phyloP scores from a whole-genome alignment of 148 eudicot species.

The Chenopodium berlandieri region DNA sequence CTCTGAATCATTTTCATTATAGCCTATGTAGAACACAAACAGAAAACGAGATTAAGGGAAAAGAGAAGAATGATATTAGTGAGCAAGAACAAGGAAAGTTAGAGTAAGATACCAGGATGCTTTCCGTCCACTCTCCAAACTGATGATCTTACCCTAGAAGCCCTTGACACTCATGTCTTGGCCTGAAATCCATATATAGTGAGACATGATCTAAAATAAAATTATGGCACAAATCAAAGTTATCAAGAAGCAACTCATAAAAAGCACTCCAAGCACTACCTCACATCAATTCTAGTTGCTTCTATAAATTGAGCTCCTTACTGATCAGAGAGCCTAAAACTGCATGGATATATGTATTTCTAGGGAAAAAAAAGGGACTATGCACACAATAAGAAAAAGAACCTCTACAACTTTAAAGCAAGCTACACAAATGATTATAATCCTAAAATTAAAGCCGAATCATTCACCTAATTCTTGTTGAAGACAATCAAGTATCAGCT shows the following conservation, averaged over 20 bases:
- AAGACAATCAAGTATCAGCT: background rate
- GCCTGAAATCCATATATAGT: constrained; percentile 35
- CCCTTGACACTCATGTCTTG: too few relatives aligned
- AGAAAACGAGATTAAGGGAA: constrained; percentile 5
- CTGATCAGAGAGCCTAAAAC: background rate
- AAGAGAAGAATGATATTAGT: constrained; percentile 8
- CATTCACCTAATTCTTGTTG: background rate
- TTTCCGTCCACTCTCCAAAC: constrained; percentile 83
- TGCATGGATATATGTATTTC: background rate
- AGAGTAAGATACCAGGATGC: constrained; percentile 58
- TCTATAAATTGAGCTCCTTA: background rate
- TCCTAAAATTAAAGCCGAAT: background rate
- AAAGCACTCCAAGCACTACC: background rate
- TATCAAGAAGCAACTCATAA: background rate
- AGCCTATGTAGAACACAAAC: constrained; percentile 47
- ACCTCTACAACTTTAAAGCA: background rate
- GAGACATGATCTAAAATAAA: constrained; percentile 14
- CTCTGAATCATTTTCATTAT: constrained; percentile 91
- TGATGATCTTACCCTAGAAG: constrained; percentile 79
- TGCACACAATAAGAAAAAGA: background rate
- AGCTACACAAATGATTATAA: background rate
- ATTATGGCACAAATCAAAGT: background rate
- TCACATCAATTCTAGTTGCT: background rate
- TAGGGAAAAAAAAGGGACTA: background rate
- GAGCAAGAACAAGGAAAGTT: background rate